Conservation (phyloP, 441 rosid species). For the Eruca vesicaria region DNA sequence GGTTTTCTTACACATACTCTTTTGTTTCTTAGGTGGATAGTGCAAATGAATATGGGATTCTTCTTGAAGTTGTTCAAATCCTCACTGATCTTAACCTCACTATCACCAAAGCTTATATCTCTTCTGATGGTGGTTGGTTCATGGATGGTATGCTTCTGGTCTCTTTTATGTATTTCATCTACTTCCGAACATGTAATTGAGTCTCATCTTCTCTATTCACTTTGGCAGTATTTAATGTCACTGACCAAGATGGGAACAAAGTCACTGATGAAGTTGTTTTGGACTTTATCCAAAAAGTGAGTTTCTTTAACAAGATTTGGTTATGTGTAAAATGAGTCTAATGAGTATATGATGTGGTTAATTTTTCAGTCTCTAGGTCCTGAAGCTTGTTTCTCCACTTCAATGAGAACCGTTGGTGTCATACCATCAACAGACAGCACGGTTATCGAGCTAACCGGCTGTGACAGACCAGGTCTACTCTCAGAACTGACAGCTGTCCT, state of each 20-base stretch:
- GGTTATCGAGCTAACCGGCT: constrained; percentile 77
- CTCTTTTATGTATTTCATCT: neutral
- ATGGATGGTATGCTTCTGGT: constrained; percentile 72
- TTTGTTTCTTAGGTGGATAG: constrained; percentile 65
- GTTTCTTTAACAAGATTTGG: constrained; percentile 10
- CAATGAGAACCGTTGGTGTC: constrained; percentile 68
- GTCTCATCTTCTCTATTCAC: constrained; percentile 11
- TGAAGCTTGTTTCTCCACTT: constrained; percentile 70
- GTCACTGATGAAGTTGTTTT: constrained; percentile 66
- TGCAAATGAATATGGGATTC: constrained; percentile 87
- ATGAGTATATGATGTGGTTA: constrained; percentile 17
- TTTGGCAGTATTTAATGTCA: constrained; percentile 68
- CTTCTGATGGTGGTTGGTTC: constrained; percentile 97
- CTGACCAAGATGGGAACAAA: constrained; percentile 85
- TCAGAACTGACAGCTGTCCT: constrained; percentile 90
- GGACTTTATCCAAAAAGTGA: constrained; percentile 75
- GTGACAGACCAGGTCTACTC: constrained; percentile 89
- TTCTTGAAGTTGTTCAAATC: constrained; percentile 91
- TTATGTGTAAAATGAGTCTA: constrained; percentile 5
- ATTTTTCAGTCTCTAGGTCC: constrained; percentile 68
- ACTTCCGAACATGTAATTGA: constrained; percentile 11
- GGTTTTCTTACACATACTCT: neutral
- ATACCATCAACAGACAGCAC: constrained; percentile 67
- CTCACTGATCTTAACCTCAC: constrained; percentile 89
- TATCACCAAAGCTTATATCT: constrained; percentile 80